Evolutionary conservation across 768 basidiomycete species (phyloP), one percentile per base, ranked within the genome.

Genomic region (Auriculariales sp.): DNA sequence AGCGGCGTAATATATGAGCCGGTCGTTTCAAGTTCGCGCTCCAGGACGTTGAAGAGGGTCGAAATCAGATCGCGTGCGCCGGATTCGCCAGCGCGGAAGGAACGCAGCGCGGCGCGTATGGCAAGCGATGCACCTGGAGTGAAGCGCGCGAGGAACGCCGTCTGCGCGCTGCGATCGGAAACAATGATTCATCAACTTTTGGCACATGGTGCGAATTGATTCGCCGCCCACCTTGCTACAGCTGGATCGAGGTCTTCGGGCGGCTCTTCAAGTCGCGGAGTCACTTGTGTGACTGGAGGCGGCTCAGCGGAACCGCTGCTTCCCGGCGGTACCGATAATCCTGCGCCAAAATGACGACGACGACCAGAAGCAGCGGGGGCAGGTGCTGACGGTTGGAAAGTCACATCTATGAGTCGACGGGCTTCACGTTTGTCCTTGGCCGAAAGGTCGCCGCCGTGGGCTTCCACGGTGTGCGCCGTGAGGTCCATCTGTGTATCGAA

Each of bases 401-500:
- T 66, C 68, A 0, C 12, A 24, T 73, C 78, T 51, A 79, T 73
- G 6, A 93, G 67, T 15, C 84, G 71, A 25, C 80, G 68, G 0
- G 78, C 79, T 19, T 83, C 83, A 51, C 72, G 78, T 55, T 74
- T 77, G 56, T 84, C 84, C 14, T 77, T 71, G 2, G 83, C 64
- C 14, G 72, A 77, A 80, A 87, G 81, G 28, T 79, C 79, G 1
- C 71, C 75, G 7, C 81, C 83, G 53, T 93, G 90, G 48, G 79
- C 81, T 48, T 86, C 81, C 9, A 97, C 81, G 66, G 83, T 81
- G 62, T 99, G 95, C 0, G 82, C 94, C 62, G 91, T 79, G 31
- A 97, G 77, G 61, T 99, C 95, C 10, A 99, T 68, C 12, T 77
- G 71, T 3, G 83, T 82, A 33, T 79, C 78, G 62, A 98, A 98